A percentile compares a stretch with the other conserved stretches of the same genome.
Evolutionary conservation across 2,329 filamentous ascomycete genomes (phyloP).

Genomic region (Nemania sp.): DNA sequence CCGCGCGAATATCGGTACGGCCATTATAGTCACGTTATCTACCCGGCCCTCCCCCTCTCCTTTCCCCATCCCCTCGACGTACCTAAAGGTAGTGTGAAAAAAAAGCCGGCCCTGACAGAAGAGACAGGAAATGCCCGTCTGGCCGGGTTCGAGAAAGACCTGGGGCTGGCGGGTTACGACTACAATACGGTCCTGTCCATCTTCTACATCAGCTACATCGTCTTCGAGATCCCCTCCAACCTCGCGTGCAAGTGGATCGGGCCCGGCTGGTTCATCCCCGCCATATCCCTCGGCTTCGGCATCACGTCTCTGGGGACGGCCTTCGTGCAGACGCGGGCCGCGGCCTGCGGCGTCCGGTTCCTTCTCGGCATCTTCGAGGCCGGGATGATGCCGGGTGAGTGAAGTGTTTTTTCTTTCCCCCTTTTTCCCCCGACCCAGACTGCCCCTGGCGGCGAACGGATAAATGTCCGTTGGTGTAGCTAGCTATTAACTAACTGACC

Average conservation of each 20-base stretch:
- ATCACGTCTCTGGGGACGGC: conserved; percentile 66
- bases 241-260: conserved; percentile 72
- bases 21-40: background rate
- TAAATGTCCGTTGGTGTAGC: too few species aligned
- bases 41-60: too few species aligned
- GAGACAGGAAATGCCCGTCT: conserved; percentile 67
- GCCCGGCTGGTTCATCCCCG: conserved; percentile 72
- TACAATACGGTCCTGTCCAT: conserved; percentile 71
- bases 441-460: background rate
- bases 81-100: too few species aligned
- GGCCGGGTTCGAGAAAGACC: conserved; percentile 66
- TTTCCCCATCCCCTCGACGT: background rate
- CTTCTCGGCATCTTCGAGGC: conserved; percentile 72
- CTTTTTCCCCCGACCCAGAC: background rate
- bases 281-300: conserved; percentile 65
- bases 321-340: conserved; percentile 61
- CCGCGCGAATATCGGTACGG: conserved; percentile 67
- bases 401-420: too few species aligned
- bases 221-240: conserved; percentile 73
- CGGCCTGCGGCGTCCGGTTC: conserved; percentile 66
- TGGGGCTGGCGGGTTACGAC: conserved; percentile 63
- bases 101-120: background rate
- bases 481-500: too few species aligned
- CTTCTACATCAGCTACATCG: conserved; percentile 75
- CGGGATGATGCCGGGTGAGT: conserved; percentile 67